Evolutionary conservation across 805 yeast species (phyloP), one percentile per base, ranked within the genome.

Genomic region (Sugiyamaella smithiae): DNA sequence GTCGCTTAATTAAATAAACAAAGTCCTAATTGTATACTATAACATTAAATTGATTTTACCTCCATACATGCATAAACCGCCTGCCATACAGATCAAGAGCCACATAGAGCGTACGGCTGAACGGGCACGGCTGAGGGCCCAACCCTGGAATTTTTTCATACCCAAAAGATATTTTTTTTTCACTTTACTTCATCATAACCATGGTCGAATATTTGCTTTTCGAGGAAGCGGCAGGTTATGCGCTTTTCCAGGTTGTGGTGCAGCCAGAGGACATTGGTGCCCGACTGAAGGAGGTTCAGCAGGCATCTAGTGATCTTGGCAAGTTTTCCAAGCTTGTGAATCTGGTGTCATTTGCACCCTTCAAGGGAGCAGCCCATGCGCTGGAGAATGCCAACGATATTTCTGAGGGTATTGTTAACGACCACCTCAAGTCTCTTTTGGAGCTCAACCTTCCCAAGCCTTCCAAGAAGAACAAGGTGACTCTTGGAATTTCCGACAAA

Each of bases 291-390:
- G 99, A 93, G 71, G 98, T 93, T 38, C 98, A 93, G 74, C 82
- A 82, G 59, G 90, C 96, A 52, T 78, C 88, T 53, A 82, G 77
- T 59, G 98, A 93, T 64, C 79, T 93, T 57, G 84, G 83, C 55
- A 78, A 82, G 66, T 90, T 93, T 67, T 86, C 96, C 62, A 93
- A 93, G 74, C 76, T 91, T 76, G 83, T 93, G 60, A 96, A 90
- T 71, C 79, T 93, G 49, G 95, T 88, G 23, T 86, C 96, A 12
- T 93, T 93, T 72, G 96, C 97, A 52, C 99, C 99, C 44, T 93
- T 93, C 80, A 90, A 93, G 72, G 97, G 97, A 64, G 99, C 99
- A 53, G 98, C 99, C 46, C 98, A 93, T 72, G 99, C 99, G 53
- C 80, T 93, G 64, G 98, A 91, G 72, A 93, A 93, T 67, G 97